phyloP scores from a whole-genome alignment of 192 early-diverging fungal species.

The Umbelopsis sp. region DNA sequence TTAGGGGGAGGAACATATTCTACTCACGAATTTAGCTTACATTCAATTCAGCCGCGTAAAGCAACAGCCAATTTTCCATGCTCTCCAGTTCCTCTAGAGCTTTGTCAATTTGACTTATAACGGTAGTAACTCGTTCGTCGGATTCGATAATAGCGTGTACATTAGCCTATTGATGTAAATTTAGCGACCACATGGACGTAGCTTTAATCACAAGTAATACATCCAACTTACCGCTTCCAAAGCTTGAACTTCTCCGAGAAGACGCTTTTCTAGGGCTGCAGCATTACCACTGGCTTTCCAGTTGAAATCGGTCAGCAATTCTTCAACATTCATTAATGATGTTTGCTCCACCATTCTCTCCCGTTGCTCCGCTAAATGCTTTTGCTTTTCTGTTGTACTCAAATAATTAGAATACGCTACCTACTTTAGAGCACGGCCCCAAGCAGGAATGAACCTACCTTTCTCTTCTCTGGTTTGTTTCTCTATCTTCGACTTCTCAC shows the following conservation, averaged over 20 bases:
- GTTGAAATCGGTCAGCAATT: constrained; percentile 82
- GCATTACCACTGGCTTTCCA: constrained; percentile 90
- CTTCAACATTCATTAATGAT: constrained; percentile 74
- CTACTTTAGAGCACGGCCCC: not conserved
- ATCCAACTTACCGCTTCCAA: constrained; percentile 69
- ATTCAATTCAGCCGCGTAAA: constrained; percentile 87
- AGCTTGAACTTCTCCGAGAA: constrained; percentile 82
- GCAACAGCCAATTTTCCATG: constrained; percentile 85
- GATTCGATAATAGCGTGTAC: constrained; percentile 94
- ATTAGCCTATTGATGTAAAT: constrained; percentile 62
- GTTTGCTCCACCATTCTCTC: constrained; percentile 59
- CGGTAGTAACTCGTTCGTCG: constrained; percentile 79
- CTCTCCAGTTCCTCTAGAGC: constrained; percentile 78
- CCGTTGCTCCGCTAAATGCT: constrained; percentile 24
- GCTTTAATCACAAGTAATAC: not conserved
- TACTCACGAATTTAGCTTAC: constrained; percentile 40
- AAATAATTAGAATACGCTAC: not conserved
- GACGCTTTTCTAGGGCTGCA: constrained; percentile 79
- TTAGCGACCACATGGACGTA: too few relatives aligned
- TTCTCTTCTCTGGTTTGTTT: constrained; percentile 21
- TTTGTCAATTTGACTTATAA: constrained; percentile 83
- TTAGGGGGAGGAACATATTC: constrained; percentile 14
- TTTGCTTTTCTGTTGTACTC: constrained; percentile 22
- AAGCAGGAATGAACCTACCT: not conserved
- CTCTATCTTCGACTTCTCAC: constrained; percentile 26